These are phyloP conservation scores for Metschnikowia cubensis DNA, from an alignment of 805 yeast genomes.

Conservation along the genomic window DNA sequence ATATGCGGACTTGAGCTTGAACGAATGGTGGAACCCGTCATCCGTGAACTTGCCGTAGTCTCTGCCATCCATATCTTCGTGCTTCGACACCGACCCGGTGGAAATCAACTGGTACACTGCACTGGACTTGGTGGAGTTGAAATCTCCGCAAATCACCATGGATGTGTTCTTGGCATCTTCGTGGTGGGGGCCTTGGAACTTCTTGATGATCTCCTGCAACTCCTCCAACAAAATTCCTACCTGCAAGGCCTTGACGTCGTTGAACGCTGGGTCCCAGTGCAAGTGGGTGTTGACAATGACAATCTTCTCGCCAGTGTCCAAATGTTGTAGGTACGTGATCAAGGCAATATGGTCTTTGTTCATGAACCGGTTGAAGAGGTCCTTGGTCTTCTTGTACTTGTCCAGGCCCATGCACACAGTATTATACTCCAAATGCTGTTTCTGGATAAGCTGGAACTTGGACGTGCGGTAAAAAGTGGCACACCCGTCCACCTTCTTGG, in stretches of 20 bases:
- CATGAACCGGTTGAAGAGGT: conserved; percentile 92
- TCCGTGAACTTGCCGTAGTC: conserved; percentile 90
- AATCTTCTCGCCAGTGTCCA: conserved; percentile 64
- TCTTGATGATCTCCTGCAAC: conserved; percentile 61
- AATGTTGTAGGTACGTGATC: conserved; percentile 68
- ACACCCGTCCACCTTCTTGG: conserved; percentile 95
- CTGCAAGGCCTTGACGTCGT: conserved; percentile 95
- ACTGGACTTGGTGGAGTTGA: conserved; percentile 79
- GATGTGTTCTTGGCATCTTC: conserved; percentile 62
- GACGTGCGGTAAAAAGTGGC: conserved; percentile 79
- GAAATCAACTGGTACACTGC: conserved; percentile 91
- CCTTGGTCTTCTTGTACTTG: conserved; percentile 88
- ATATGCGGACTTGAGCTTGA: conserved; percentile 82
- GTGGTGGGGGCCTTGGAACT: conserved; percentile 41
- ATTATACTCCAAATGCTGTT: conserved; percentile 77
- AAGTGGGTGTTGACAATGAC: conserved; percentile 87
- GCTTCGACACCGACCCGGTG: conserved; percentile 74
- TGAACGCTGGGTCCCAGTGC: conserved; percentile 97
- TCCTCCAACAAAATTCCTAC: conserved; percentile 90
- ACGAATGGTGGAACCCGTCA: conserved; percentile 78
- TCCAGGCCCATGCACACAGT: conserved; percentile 75
- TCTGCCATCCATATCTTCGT: conserved; percentile 76
- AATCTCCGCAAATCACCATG: conserved; percentile 90
- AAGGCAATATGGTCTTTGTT: conserved; percentile 92
- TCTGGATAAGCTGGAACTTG: conserved; percentile 67